phyloP scores from a whole-genome alignment of 371 early-diverging fungal species.

The Parasitella parasitica region DNA sequence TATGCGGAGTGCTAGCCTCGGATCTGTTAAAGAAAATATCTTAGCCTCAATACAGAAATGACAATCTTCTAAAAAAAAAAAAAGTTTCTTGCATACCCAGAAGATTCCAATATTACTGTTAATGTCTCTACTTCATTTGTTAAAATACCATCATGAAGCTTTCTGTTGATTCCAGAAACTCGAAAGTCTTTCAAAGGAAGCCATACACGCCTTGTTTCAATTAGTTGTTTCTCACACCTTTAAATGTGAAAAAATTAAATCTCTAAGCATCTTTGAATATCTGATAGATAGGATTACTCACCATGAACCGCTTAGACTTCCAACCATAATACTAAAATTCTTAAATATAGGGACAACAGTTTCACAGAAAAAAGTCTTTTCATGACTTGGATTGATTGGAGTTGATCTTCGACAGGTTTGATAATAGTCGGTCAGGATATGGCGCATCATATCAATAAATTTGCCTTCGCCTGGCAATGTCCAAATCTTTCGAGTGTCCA shows the following conservation, averaged over 20 bases:
- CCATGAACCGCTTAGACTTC: constrained; percentile 2
- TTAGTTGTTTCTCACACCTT: constrained; percentile 3
- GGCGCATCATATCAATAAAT: constrained; percentile 14
- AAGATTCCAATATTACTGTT: constrained; percentile 3
- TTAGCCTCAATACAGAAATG: neutral
- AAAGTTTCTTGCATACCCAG: constrained; percentile 7
- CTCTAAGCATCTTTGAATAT: neutral
- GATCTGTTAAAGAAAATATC: constrained; percentile 5
- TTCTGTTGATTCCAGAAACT: constrained; percentile 2
- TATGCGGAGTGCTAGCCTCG: neutral
- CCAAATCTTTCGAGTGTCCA: constrained; percentile 1
- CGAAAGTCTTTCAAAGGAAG: constrained; percentile 2
- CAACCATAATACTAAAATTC: constrained; percentile 4
- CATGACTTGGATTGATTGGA: neutral
- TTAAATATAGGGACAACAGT: neutral
- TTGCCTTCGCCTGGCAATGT: constrained; percentile 1
- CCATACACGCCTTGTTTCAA: constrained; percentile 1
- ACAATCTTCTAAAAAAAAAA: neutral
- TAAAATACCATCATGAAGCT: neutral
- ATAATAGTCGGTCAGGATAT: constrained; percentile 8
- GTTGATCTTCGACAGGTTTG: constrained; percentile 8
- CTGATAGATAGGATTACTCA: neutral
- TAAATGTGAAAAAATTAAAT: neutral
- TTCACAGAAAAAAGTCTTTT: constrained; percentile 9
- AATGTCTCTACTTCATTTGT: constrained; percentile 14